These are phyloP conservation scores for Nemania abortiva DNA, from an alignment of 2,329 filamentous ascomycete genomes.

Conservation along the genomic window DNA sequence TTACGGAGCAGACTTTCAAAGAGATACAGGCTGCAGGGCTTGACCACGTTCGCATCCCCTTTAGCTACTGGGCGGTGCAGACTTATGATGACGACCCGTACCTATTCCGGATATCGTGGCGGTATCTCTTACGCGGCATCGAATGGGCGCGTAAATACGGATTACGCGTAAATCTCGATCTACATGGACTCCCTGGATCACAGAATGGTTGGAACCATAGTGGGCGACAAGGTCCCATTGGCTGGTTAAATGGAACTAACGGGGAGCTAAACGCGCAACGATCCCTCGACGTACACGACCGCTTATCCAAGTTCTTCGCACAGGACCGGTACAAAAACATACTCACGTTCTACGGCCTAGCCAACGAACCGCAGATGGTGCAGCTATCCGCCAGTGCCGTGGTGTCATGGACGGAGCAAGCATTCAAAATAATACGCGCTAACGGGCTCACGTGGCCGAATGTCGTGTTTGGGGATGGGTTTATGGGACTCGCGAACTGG, in stretches of 20 bases:
- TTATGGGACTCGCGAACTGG: conserved; percentile 92
- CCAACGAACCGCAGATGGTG: conserved; percentile 93
- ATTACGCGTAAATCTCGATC: conserved; percentile 89
- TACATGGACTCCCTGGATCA: conserved; percentile 90
- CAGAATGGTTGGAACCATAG: conserved; percentile 99
- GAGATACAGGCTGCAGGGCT: conserved; percentile 89
- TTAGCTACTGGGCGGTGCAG: conserved; percentile 92
- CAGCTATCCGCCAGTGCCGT: conserved; percentile 75
- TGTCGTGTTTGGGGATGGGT: conserved; percentile 93
- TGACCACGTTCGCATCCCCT: conserved; percentile 96
- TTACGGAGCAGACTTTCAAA: conserved; percentile 84
- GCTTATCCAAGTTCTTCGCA: conserved; percentile 90
- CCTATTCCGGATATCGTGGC: conserved; percentile 86
- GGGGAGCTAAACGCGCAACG: conserved; percentile 82
- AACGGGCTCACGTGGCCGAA: conserved; percentile 77
- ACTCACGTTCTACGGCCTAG: conserved; percentile 91
- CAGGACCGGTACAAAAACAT: conserved; percentile 94
- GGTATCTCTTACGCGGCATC: conserved; percentile 91
- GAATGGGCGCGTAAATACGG: conserved; percentile 95
- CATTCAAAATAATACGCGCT: conserved; percentile 76
- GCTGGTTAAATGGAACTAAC: conserved; percentile 92
- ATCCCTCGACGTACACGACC: conserved; percentile 87
- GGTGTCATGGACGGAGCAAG: conserved; percentile 81
- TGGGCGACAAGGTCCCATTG: conserved; percentile 81
- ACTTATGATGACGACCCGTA: conserved; percentile 90